Conservation (phyloP, 148 eudicot species). For the Rhododendron kiyosumense region DNA sequence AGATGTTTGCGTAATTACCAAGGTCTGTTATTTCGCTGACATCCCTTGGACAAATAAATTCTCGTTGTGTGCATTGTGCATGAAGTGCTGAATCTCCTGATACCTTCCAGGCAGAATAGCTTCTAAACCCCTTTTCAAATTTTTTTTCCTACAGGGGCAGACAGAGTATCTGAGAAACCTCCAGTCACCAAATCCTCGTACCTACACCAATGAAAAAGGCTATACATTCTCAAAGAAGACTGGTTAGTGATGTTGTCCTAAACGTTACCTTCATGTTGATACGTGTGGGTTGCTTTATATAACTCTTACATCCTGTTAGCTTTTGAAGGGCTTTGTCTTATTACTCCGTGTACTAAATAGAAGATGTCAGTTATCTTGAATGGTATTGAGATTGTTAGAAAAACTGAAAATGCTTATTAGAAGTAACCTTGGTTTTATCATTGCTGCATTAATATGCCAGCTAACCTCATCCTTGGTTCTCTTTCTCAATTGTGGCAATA, state of each 20-base stretch:
- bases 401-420: not conserved
- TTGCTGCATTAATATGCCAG: not conserved
- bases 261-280: not conserved
- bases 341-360: not conserved
- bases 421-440: not conserved
- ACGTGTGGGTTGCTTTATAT: not conserved
- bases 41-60: not conserved
- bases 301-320: not conserved
- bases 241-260: conserved; percentile 34
- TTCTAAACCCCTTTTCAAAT: not conserved
- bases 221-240: conserved; percentile 77
- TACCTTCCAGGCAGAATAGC: not conserved
- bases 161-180: conserved; percentile 83
- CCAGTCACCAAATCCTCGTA: conserved; percentile 74
- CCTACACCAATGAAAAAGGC: conserved; percentile 67
- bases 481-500: not conserved
- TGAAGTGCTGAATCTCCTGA: not conserved
- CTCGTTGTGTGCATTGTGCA: not conserved
- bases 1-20: conserved; percentile 80
- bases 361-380: not conserved
- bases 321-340: not conserved
- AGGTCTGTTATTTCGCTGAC: conserved; percentile 38
- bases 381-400: not conserved
- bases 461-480: not conserved
- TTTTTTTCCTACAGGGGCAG: conserved; percentile 51